Evolutionary conservation across 164 flowering plant genomes (phyloP).

Genomic region (Vitis riparia): DNA sequence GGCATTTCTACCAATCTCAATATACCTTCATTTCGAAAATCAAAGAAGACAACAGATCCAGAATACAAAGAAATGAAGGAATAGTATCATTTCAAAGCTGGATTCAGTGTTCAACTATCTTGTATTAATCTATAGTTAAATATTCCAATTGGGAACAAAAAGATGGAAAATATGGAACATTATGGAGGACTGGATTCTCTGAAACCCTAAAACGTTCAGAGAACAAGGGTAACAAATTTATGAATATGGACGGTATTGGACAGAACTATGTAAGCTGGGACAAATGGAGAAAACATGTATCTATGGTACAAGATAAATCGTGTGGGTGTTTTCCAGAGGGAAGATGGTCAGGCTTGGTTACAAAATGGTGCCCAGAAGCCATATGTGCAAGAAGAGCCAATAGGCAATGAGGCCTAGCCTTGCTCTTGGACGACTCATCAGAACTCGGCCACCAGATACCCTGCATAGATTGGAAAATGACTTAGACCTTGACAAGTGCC

Average conservation of each 20-base stretch:
- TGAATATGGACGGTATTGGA: conserved; percentile 2
- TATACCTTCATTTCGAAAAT: too few species aligned
- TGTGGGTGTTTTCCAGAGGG: background rate
- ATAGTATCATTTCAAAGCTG: background rate
- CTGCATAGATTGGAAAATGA: conserved; percentile 38
- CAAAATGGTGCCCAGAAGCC: conserved; percentile 83
- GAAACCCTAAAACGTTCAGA: conserved; percentile 41
- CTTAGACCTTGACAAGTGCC: background rate
- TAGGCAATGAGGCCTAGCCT: conserved; percentile 81
- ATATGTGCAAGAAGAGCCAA: conserved; percentile 73
- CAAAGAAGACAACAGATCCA: too few species aligned
- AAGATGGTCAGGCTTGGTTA: conserved; percentile 24
- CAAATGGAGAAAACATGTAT: conserved; percentile 5
- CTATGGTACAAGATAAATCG: conserved; percentile 27
- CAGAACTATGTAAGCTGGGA: background rate
- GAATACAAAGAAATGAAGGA: too few species aligned
- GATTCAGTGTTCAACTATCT: background rate
- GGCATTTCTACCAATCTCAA: too few species aligned
- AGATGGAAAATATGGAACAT: conserved; percentile 4
- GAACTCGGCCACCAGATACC: conserved; percentile 81
- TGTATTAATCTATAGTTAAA: background rate
- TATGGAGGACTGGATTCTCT: conserved; percentile 31
- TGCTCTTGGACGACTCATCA: conserved; percentile 86
- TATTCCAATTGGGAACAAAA: background rate
- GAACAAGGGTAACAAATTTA: conserved; percentile 13